Evolutionary conservation across 139 green algal genomes (phyloP).

Genomic region (Picochlorum sp.): DNA sequence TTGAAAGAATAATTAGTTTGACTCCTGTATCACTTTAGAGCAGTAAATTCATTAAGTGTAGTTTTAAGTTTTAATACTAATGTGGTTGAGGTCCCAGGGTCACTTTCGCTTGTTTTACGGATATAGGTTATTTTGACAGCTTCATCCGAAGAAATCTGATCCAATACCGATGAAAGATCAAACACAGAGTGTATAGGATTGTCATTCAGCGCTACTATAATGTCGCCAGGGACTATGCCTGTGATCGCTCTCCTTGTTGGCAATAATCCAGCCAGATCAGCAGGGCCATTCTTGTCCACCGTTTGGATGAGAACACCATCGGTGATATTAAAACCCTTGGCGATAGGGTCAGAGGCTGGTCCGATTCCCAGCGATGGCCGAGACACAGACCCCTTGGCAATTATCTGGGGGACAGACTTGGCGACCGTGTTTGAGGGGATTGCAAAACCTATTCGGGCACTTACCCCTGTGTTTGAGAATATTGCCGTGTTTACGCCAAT

Average conservation of each 20-base stretch:
- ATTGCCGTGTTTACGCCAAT: slow-evolving; percentile 63
- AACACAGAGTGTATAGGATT: slow-evolving; percentile 6
- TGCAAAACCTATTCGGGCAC: slow-evolving; percentile 68
- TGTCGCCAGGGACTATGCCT: slow-evolving; percentile 51
- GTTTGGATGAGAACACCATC: slow-evolving; percentile 46
- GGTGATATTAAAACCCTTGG: slow-evolving; percentile 28
- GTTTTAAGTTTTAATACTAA: no score
- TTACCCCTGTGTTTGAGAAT: slow-evolving; percentile 63
- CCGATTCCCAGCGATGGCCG: background rate
- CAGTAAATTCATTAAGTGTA: no score
- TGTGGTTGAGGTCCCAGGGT: no score
- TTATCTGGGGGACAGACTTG: slow-evolving; percentile 72
- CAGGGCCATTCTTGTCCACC: slow-evolving; percentile 27
- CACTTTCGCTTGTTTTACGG: no score
- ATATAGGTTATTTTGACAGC: slow-evolving; percentile 7
- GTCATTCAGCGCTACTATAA: slow-evolving; percentile 30
- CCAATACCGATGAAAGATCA: slow-evolving; percentile 15
- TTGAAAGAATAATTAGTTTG: no score
- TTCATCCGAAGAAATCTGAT: slow-evolving; percentile 2
- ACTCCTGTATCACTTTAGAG: no score
- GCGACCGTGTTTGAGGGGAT: slow-evolving; percentile 61
- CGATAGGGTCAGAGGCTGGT: slow-evolving; percentile 35
- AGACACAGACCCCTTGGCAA: slow-evolving; percentile 23
- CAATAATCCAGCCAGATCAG: slow-evolving; percentile 52
- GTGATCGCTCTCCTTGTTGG: slow-evolving; percentile 41